Base-by-base conservation (phyloP, 768 basidiomycete species). In the Strobilomyces dryophilus region DNA sequence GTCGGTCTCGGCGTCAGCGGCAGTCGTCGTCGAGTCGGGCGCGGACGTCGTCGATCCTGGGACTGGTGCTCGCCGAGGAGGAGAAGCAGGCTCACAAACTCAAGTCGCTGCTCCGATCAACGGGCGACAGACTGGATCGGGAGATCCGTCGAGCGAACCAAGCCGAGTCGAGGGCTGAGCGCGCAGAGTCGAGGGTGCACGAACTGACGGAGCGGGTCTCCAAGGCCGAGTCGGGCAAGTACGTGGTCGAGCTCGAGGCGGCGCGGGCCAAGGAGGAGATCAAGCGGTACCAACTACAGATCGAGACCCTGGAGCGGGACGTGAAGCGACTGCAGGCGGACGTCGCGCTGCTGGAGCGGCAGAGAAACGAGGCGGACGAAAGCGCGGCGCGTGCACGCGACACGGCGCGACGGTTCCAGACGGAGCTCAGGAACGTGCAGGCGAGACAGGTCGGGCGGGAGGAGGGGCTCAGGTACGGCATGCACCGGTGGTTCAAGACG, bases 81-180 rank as follows among this genome's bases (percentile, higher is more conserved):
- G 82, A 84, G 63, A 75, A 76, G 49, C 80, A 82, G 58, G 73
- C 74, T n/a, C 73, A 74, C 51, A 75, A 77, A 51, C 73, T 84
- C 55, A 84, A 82, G 63, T 71, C 74, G 27, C 61, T 81, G 24
- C 74, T 85, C 21, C 73, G 76, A 48, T 68, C 66, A 43, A 76
- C 83, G 5, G 75, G 75, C 18, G 80, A 82, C 48, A 74, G 76
- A 45, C 71, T 87, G 36, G 79, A 84, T 60, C 69, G 75, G 44
- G 83, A 84, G 70, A 78, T 75, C 49, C 75, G 76, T 26, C 71
- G 80, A 44, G 80, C 77, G n/a, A 78, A 79, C 42, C 73, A 77
- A 35, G 78, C 79, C 0, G 75, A 74, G 34, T 57, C 70, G 37
- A 76, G 82, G 39, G 82, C 79, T 41, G 76, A 77, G 45, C 72